Conservation (phyloP, 2,329 filamentous ascomycete species). For the Penicillium hesseltinei region DNA sequence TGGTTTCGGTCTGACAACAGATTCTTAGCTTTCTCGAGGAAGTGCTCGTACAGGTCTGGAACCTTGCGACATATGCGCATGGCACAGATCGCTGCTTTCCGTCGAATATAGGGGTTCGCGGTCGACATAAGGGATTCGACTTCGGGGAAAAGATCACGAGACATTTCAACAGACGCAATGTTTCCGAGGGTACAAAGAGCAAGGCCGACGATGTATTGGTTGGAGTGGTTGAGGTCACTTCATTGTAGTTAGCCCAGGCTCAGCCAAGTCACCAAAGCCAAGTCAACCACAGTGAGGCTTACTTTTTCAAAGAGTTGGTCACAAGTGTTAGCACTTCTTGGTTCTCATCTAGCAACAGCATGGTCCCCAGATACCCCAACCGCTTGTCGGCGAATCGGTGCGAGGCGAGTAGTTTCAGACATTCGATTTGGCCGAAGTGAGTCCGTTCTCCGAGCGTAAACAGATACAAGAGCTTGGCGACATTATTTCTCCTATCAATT, state of each 20-base stretch:
- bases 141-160: conserved; percentile 91
- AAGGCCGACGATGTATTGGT: conserved; percentile 96
- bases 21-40: conserved; percentile 86
- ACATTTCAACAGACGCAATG: conserved; percentile 98
- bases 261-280: not conserved
- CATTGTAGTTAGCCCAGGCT: conserved; percentile 33
- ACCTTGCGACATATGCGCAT: conserved; percentile 99
- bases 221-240: conserved; percentile 93
- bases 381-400: conserved; percentile 98
- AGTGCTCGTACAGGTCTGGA: conserved; percentile 94
- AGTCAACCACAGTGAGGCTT: conserved; percentile 29
- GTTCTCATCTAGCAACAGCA: conserved; percentile 94
- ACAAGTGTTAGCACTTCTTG: conserved; percentile 96
- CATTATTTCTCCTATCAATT: conserved; percentile 82
- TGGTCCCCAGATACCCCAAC: conserved; percentile 91
- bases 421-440: conserved; percentile 99
- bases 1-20: conserved; percentile 92
- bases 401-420: conserved; percentile 92
- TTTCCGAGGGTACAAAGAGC: conserved; percentile 95
- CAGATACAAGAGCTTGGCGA: conserved; percentile 95
- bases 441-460: conserved; percentile 97
- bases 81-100: conserved; percentile 96
- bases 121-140: conserved; percentile 89
- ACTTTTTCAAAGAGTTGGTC: conserved; percentile 98
- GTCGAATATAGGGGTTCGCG: conserved; percentile 94